These are phyloP conservation scores for Naegleria gruberi DNA, from an alignment of 208 protist species.

Conservation along the genomic window DNA sequence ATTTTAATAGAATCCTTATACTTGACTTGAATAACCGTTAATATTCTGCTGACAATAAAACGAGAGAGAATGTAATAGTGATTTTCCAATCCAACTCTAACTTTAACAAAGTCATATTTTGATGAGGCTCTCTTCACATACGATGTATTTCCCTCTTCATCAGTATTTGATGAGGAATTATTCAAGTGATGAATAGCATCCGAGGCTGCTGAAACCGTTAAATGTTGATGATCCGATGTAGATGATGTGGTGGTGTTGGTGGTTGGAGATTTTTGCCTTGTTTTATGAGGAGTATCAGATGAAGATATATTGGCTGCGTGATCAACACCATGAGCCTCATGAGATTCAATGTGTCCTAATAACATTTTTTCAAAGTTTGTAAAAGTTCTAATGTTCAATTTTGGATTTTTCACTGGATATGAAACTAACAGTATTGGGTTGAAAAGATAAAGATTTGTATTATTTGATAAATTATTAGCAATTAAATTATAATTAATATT, in stretches of 20 bases:
- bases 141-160: neutral
- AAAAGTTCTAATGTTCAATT: no score
- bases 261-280: no score
- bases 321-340: no score
- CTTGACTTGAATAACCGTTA: neutral
- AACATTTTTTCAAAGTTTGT: no score
- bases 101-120: slow-evolving; percentile 27
- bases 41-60: slow-evolving; percentile 17
- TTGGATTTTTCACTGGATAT: no score
- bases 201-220: neutral
- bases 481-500: no score
- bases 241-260: neutral
- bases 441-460: no score
- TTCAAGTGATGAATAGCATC: neutral
- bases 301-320: no score
- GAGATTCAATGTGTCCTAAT: no score
- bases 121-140: slow-evolving; percentile 4
- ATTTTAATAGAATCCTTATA: slow-evolving; percentile 1
- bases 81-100: slow-evolving; percentile 5
- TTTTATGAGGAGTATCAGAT: no score
- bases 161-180: neutral
- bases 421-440: no score
- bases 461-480: no score
- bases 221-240: neutral
- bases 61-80: slow-evolving; percentile 23